Base-by-base conservation (phyloP, 768 basidiomycete species). In the Serendipita vermifera region DNA sequence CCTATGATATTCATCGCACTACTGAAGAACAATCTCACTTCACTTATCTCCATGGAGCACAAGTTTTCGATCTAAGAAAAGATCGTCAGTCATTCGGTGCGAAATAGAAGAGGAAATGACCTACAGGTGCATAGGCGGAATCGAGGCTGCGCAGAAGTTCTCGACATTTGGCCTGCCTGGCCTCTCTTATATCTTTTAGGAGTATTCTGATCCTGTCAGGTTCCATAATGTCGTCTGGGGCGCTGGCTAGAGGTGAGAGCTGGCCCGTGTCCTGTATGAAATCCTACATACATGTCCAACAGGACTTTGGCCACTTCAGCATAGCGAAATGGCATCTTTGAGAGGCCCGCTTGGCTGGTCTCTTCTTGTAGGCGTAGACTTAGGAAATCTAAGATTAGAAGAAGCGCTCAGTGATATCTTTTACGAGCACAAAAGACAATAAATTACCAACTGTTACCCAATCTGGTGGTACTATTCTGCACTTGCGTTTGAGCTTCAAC, bases 171-270 rank as follows among this genome's bases (percentile, higher is more conserved):
- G 92, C 86, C 67, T 97, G 94, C 35, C 96, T 78, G 11, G 88
- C 89, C 72, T 98, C 93, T 11, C 93, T 84, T n/a, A 98, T 73
- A 65, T 96, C 92, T 67, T 98, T 93, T 17, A 98, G 76, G 2
- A 98, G 70, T 3, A 83, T 82, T 3, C 88, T 79, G 20, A 98
- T 72, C 61, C 81, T 85, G 56, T 96, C 90, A 3, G 92, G 80
- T 57, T 82, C 81, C 55, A 83, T 79, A 5, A 97, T 72, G 61
- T 99, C 93, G 64, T 98, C 93, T 6, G 89, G 76, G 0, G 94
- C 93, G 0, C 94, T 97, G 56, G 7, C 26, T 27, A 27, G n/a
- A 26, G 27, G 33, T 38, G 20, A 22, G 33, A 54, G 35, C 2
- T 15, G 20, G 31, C 15, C 36, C n/a, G 24, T 11, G 55, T 27